These are phyloP conservation scores for Ramalina peruviana DNA, from an alignment of 495 filamentous ascomycete species.

Conservation along the genomic window DNA sequence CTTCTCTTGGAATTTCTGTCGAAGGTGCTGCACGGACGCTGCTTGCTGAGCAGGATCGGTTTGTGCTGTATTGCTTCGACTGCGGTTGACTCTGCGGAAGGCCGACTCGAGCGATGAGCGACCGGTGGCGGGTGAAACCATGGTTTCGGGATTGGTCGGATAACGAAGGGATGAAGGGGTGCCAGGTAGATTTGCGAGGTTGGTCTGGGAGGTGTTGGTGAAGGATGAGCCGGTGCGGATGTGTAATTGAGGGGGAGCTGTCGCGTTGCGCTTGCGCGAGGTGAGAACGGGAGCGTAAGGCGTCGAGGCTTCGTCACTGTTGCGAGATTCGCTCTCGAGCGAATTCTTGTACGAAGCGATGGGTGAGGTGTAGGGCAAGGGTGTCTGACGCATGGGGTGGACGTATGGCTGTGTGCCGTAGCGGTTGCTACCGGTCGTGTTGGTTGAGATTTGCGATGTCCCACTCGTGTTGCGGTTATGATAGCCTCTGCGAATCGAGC, in stretches of 20 bases:
- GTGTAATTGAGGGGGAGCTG: constrained; percentile 22
- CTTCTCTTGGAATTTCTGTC: constrained; percentile 43
- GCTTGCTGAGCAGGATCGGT: constrained; percentile 37
- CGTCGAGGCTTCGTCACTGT: constrained; percentile 18
- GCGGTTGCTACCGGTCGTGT: constrained; percentile 31
- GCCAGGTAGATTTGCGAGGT: constrained; percentile 24
- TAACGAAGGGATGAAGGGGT: constrained; percentile 34
- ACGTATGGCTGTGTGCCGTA: constrained; percentile 36
- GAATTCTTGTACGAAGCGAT: constrained; percentile 37
- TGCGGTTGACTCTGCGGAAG: constrained; percentile 29
- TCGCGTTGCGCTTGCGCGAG: background rate
- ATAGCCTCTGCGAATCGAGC: constrained; percentile 25
- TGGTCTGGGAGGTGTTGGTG: constrained; percentile 37
- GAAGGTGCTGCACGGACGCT: constrained; percentile 38
- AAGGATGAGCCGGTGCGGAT: constrained; percentile 35
- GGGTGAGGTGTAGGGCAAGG: constrained; percentile 42
- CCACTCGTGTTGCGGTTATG: constrained; percentile 44
- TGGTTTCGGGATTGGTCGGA: constrained; percentile 27
- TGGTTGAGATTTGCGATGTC: constrained; percentile 40
- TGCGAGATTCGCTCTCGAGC: constrained; percentile 30
- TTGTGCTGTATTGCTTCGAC: constrained; percentile 30
- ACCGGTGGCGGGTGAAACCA: constrained; percentile 29
- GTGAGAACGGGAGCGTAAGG: constrained; percentile 26
- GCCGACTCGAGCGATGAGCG: constrained; percentile 43
- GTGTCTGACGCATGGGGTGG: constrained; percentile 46